Base-by-base conservation (phyloP, 1,284 basidiomycete species). In the Moesziomyces antarcticus region DNA sequence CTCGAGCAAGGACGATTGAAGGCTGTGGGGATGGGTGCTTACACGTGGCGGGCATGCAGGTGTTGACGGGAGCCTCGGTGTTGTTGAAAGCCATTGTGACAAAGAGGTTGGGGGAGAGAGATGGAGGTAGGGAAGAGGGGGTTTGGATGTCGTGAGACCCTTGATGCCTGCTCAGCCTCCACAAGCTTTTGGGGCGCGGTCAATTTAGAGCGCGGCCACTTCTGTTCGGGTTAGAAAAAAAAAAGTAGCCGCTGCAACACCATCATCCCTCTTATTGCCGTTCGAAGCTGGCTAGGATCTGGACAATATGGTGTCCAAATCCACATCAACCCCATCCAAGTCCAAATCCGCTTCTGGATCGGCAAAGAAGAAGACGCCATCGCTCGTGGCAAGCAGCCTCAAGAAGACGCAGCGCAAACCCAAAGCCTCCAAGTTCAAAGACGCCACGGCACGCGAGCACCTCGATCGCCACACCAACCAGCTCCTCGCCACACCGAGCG, bases 31-130 rank as follows among this genome's bases (percentile, higher is more conserved):
- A 35, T 16, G 8, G 16, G 11, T 14, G 61, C 64, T 45, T 63
- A 76, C 74, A 76, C 10, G 68, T 60, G 57, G 54, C 67, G 52
- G 74, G 63, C 52, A 73, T 64, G 67, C 74, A 76, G 13, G 63
- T 30, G 67, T 70, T 62, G 51, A 67, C 60, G 37, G 67, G 24
- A 22, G 56, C 65, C 24, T 56, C 62, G 25, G 53, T 37, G 33
- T 40, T 40, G 44, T 9, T 30, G 54, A 56, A 46, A 21, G 61
- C 50, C 67, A 70, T 70, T 25, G 24, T 25, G n/a, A n/a, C 63
- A 24, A 24, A 3, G 27, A 25, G 37, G 43, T 21, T 7, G n/a
- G n/a, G 22, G 14, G 45, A 21, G 14, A 8, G 47, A 21, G 57
- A 22, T 48, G 53, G 43, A 33, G 49, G 37, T 35, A 42, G 41